Conservation (phyloP, 257 asterid genomes). For the Catharanthus roseus region DNA sequence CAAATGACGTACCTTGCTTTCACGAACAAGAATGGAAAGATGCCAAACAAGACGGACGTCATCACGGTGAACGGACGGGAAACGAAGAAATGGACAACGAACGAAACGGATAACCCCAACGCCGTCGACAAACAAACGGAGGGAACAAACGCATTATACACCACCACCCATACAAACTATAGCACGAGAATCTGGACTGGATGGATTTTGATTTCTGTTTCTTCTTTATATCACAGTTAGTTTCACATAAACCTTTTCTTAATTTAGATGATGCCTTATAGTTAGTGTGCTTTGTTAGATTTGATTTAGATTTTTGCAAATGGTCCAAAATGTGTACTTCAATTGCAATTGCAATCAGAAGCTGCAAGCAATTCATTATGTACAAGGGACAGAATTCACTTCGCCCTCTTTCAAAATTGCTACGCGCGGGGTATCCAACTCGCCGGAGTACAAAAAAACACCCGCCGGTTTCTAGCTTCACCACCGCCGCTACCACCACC, state of each 20-base stretch:
- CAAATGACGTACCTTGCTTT: slow-evolving; percentile 25
- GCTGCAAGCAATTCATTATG: slow-evolving; percentile 17
- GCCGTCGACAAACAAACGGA: slow-evolving; percentile 12
- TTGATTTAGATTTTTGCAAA: neutral
- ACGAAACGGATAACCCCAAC: slow-evolving; percentile 1
- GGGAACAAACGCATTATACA: slow-evolving; percentile 1
- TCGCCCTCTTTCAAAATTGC: slow-evolving; percentile 23
- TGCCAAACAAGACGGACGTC: slow-evolving; percentile 15
- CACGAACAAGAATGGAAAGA: slow-evolving; percentile 6
- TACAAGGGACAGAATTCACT: slow-evolving; percentile 24
- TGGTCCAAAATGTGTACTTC: slow-evolving; percentile 24
- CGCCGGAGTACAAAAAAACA: slow-evolving; percentile 24
- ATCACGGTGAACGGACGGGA: slow-evolving; percentile 16
- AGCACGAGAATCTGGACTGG: too few species aligned
- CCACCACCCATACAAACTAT: slow-evolving; percentile 4
- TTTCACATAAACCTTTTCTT: neutral
- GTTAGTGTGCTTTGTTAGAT: neutral
- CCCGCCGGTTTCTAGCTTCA: slow-evolving; percentile 15
- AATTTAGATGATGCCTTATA: neutral
- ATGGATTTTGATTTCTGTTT: neutral
- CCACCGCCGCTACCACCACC: slow-evolving; percentile 10
- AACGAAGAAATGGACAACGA: slow-evolving; percentile 11
- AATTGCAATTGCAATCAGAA: slow-evolving; percentile 24
- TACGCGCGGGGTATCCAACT: slow-evolving; percentile 9
- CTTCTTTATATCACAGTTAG: neutral